Base-by-base conservation (phyloP, 2,329 filamentous ascomycete genomes). In the Plenodomus lindquistii region DNA sequence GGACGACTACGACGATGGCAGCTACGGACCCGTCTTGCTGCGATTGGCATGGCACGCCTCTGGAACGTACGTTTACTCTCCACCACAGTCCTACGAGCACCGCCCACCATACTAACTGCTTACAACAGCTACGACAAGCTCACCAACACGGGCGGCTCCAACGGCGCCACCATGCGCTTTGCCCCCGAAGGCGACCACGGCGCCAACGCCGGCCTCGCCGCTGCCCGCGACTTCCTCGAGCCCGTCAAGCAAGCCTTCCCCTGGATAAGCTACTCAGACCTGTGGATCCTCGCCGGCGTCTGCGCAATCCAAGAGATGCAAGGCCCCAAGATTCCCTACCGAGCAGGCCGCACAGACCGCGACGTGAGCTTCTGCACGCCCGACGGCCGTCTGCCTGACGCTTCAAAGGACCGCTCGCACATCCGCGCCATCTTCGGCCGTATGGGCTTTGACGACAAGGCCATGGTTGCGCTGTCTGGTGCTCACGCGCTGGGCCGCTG, bases 91-190 rank as follows among this genome's bases (percentile, higher is more conserved):
- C 9, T 22, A 3, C 24, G n/a, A 21, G 13, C 3, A 20, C 2
- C 8, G 5, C 24, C 15, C 11, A 13, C 2, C 18, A 27, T 2
- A 42, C 50, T 68, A 35, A 71, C 56, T 37, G 3, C 10, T 11
- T 11, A 4, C 7, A 7, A 19, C 41, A 75, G 72, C 64, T 97
- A 87, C 69, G 93, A 97, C 72, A 88, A 87, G 78, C 83, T 84
- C 69, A 96, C 92, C 20, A 82, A 83, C 58, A 97, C 93, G 38
- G 94, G 93, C 66, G 93, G 93, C 60, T 93, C 88, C 81, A 96
- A 97, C 74, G 93, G 94, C 59, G 93, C 93, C 48, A 97, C 92
- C 59, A 97, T 97, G 94, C 86, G 94, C 70, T 97, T 97, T 73
- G 81, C 86, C 19, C 92, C 93, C 39, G 94, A 97, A 78, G 81